Percentiles rank a stretch among this genome's conserved stretches.
These are phyloP conservation scores for Cronartium ribicola DNA, from an alignment of 1,284 basidiomycete genomes.

Conservation along the genomic window DNA sequence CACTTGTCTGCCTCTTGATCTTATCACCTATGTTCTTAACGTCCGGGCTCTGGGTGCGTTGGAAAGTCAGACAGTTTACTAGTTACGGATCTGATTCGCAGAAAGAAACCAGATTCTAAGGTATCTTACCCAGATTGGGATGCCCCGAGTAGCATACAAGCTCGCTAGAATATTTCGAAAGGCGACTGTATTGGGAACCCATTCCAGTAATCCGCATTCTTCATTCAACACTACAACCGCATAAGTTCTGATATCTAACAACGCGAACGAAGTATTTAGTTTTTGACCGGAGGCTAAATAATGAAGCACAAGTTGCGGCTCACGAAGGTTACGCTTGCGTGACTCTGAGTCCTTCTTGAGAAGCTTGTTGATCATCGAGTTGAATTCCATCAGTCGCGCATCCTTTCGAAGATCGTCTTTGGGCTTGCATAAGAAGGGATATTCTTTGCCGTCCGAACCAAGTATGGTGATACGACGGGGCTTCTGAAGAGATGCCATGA, in stretches of 20 bases:
- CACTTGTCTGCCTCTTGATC: conserved; percentile 23
- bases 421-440: conserved; percentile 94
- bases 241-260: conserved; percentile 84
- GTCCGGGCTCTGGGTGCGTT: conserved; percentile 56
- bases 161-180: conserved; percentile 73
- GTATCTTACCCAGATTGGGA: conserved; percentile 52
- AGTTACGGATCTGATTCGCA: conserved; percentile 43
- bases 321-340: conserved; percentile 78
- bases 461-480: conserved; percentile 85
- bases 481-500: conserved; percentile 89
- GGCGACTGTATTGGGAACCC: conserved; percentile 91
- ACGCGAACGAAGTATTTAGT: conserved; percentile 6
- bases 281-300: neutral
- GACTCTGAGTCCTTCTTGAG: conserved; percentile 78
- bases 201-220: conserved; percentile 95
- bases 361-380: conserved; percentile 95
- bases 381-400: conserved; percentile 96
- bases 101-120: neutral
- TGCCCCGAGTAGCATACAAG: conserved; percentile 64
- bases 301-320: conserved; percentile 48
- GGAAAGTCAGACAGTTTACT: conserved; percentile 58
- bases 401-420: conserved; percentile 98
- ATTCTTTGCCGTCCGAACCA: conserved; percentile 75
- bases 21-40: conserved; percentile 33
- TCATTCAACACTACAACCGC: conserved; percentile 95